Evolutionary conservation across 441 rosid genomes (phyloP).

Genomic region (Corymbia calophylla): DNA sequence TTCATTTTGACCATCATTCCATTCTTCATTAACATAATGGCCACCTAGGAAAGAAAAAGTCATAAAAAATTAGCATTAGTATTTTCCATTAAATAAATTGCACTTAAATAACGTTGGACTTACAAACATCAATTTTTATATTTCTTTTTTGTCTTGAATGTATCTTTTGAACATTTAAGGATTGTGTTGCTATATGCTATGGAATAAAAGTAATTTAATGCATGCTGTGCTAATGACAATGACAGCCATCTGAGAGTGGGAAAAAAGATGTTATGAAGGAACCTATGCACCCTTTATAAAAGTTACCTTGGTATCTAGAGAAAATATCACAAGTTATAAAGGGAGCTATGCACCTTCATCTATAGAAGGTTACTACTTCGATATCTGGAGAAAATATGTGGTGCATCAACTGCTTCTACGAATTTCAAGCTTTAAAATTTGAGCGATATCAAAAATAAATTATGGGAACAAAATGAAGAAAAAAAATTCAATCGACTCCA

Average conservation of each 20-base stretch:
- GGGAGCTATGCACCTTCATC: background rate
- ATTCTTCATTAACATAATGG: background rate
- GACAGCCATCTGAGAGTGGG: background rate
- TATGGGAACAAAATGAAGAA: background rate
- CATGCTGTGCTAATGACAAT: background rate
- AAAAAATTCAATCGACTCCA: background rate
- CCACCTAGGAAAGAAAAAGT: background rate
- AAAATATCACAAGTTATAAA: background rate
- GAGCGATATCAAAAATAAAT: background rate
- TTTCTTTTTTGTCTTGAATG: background rate
- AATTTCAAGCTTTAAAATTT: background rate
- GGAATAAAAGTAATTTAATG: background rate
- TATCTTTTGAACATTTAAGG: background rate
- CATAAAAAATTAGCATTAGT: background rate
- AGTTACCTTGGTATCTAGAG: background rate
- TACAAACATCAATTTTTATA: background rate
- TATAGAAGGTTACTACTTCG: background rate
- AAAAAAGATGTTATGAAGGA: background rate
- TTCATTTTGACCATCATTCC: background rate
- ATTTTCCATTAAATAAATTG: background rate
- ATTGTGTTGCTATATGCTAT: background rate
- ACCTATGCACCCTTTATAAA: background rate
- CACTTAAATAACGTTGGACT: background rate
- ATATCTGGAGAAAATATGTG: background rate
- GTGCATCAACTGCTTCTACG: too few relatives aligned